Evolutionary conservation across 2,329 filamentous ascomycete species (phyloP), one percentile per base, ranked within the genome.

Genomic region (Capronia americana): DNA sequence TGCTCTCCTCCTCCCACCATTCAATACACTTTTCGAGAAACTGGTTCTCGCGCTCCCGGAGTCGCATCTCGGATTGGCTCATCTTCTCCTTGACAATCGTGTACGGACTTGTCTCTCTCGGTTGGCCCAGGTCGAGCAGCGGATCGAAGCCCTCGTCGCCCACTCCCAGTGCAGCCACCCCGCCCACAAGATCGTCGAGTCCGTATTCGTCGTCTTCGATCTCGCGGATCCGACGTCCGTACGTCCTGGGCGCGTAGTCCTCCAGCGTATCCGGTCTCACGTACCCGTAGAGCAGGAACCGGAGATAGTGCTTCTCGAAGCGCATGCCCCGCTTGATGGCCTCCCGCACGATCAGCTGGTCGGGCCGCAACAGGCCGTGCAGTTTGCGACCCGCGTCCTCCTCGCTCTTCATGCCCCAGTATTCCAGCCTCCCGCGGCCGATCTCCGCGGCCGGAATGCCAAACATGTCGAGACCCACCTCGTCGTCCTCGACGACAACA

Each of bases 341-440:
- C 56, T 76, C 75, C 32, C 71, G 63, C 12, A 71, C 63, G n/a
- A 75, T 66, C 57, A 75, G 48, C 41, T 74, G 69, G 57, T 75
- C 74, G 14, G 74, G 69, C 28, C 70, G 67, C n/a, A 75, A 32
- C 4, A 76, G 70, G n/a, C 51, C 17, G 28, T 63, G 44, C 3
- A 64, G 66, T 46, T 30, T 11, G 3, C 65, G 64, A 24, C 65
- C 67, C 5, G 67, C 23, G 10, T 67, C 41, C 14, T 55, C 20
- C 4, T 48, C 61, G 38, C 5, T 63, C 5, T 38, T 30, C 12
- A 59, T 12, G 30, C 86, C 87, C 86, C 86, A 88, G 65, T 85
- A 84, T 72, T 90, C 87, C 20, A 80, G 75, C 69, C 85, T 82
- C 6, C 80, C 77, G 2, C 73, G 76, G 0, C 88, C 89, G 28